Percentiles rank a stretch among this genome's conserved stretches.
phyloP scores from a whole-genome alignment of 352 stramenopile species.

The Pythium dissimile region DNA sequence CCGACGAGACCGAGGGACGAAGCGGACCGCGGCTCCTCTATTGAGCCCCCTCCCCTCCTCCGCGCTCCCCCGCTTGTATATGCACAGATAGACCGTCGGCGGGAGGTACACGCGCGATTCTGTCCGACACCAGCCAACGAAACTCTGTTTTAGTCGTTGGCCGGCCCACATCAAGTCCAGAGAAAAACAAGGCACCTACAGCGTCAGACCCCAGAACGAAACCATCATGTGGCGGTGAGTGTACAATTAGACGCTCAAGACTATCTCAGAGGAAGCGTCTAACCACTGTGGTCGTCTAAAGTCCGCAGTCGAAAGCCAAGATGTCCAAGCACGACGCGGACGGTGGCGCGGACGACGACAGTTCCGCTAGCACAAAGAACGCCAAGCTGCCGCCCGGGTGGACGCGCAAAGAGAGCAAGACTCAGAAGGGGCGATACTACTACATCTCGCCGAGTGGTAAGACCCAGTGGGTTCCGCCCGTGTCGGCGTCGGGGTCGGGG shows the following conservation, averaged over 20 bases:
- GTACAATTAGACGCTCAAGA: too few species aligned
- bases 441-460: slow-evolving; percentile 81
- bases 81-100: not conserved
- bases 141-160: too few species aligned
- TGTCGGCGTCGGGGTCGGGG: not conserved
- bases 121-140: too few species aligned
- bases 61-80: not conserved
- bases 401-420: slow-evolving; percentile 83
- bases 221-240: not conserved
- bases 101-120: too few species aligned
- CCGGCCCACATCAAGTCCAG: too few species aligned
- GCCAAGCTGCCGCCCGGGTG: slow-evolving; percentile 63
- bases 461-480: slow-evolving; percentile 73
- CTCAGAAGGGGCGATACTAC: slow-evolving; percentile 82
- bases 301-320: slow-evolving; percentile 2
- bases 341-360: not conserved
- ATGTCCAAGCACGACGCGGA: slow-evolving; percentile 6
- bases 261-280: too few species aligned
- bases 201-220: not conserved
- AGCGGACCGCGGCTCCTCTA: not conserved
- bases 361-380: too few species aligned
- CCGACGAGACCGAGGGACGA: slow-evolving; percentile 6
- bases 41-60: not conserved
- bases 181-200: too few species aligned
- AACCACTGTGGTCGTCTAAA: not conserved